Percentiles rank a stretch among this genome's conserved stretches.
phyloP scores from a whole-genome alignment of 2,329 filamentous ascomycete species.

The Colletotrichum noveboracense region DNA sequence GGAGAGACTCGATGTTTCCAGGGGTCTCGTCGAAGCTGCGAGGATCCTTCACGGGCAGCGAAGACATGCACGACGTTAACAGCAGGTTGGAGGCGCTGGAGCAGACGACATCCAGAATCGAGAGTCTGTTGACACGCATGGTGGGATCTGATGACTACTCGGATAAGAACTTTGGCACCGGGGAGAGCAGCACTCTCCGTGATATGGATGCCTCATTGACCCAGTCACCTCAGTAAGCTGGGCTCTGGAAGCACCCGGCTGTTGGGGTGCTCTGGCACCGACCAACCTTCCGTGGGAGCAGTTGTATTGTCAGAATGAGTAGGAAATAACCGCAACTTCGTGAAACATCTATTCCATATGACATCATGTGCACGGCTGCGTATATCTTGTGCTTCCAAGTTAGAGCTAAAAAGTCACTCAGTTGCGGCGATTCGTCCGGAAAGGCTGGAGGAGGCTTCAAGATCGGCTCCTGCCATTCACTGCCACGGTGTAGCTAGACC shows the following conservation, averaged over 20 bases:
- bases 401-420: not conserved
- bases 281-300: not conserved
- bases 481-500: not conserved
- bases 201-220: constrained; percentile 30
- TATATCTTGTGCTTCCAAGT: not conserved
- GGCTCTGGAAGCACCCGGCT: not conserved
- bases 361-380: not conserved
- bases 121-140: constrained; percentile 49
- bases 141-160: constrained; percentile 27
- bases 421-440: not conserved
- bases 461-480: not conserved
- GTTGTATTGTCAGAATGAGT: not conserved
- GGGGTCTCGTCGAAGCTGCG: constrained; percentile 56
- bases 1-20: constrained; percentile 64
- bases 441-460: not conserved
- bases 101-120: constrained; percentile 52
- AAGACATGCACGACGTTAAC: constrained; percentile 49
- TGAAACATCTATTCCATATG: not conserved
- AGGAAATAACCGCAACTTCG: not conserved
- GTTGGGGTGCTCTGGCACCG: not conserved
- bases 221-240: constrained; percentile 32
- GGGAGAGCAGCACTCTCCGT: constrained; percentile 30
- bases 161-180: constrained; percentile 30
- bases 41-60: constrained; percentile 51
- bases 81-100: constrained; percentile 55